These are phyloP conservation scores for Mucor indicus DNA, from an alignment of 371 early-diverging fungal genomes.

Conservation along the genomic window DNA sequence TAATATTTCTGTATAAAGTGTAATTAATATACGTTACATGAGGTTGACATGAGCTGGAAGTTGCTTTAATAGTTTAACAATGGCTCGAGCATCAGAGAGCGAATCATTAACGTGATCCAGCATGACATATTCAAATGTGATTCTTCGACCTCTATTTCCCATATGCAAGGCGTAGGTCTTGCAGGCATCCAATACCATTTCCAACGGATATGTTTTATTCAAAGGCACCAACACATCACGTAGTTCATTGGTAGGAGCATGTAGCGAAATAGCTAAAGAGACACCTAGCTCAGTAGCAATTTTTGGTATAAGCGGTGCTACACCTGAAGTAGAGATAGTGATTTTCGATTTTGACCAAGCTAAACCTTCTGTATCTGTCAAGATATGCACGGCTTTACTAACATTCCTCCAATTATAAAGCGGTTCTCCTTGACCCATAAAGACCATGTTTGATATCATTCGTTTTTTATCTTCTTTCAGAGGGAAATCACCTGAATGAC, in stretches of 20 bases:
- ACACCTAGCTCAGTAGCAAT: conserved; percentile 77
- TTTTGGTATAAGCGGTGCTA: conserved; percentile 76
- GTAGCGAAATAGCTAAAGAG: conserved; percentile 84
- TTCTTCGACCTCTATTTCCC: conserved; percentile 50
- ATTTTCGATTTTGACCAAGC: conserved; percentile 72
- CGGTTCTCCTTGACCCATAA: conserved; percentile 94
- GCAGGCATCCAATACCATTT: conserved; percentile 70
- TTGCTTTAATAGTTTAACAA: conserved; percentile 58
- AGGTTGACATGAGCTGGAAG: conserved; percentile 83
- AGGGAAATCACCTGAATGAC: conserved; percentile 57
- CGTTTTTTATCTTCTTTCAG: conserved; percentile 33
- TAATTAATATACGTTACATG: conserved; percentile 49
- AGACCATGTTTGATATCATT: conserved; percentile 79
- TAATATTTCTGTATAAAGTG: neutral
- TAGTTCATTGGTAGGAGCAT: conserved; percentile 81
- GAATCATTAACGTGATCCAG: conserved; percentile 80
- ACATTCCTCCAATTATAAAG: conserved; percentile 83
- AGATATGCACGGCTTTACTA: conserved; percentile 64
- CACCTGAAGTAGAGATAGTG: conserved; percentile 89
- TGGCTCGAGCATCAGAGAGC: conserved; percentile 60
- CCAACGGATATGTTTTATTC: conserved; percentile 77
- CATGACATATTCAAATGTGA: conserved; percentile 89
- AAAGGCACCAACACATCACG: conserved; percentile 83
- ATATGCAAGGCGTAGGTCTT: conserved; percentile 54
- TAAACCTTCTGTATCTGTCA: conserved; percentile 73